Evolutionary conservation across 495 filamentous ascomycete genomes (phyloP), one percentile per base, ranked within the genome.

Genomic region (Penicillium pulvis): DNA sequence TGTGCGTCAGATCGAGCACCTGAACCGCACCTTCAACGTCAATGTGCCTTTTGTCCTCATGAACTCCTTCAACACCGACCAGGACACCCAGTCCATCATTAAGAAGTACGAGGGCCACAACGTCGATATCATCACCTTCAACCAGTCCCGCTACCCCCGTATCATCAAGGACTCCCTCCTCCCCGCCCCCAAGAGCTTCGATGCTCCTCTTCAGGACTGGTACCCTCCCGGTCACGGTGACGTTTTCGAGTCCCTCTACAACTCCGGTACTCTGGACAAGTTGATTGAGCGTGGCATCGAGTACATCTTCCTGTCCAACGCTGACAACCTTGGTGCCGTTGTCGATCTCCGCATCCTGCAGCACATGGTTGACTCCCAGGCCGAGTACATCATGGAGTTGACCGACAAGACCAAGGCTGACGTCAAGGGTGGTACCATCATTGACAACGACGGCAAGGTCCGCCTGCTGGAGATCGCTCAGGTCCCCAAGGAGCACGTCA

Each of bases 81-180:
- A 93, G 67, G 94, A 99, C 73, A 99, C 94, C 58, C 89, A 91
- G 63, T 94, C 90, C 74, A 99, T 99, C 79, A 99, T 99, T 81
- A 98, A 98, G 88, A 99, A 99, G 82, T 99, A 99, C 80, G 93
- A 99, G 80, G 95, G 94, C 62, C 95, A 99, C 85, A 96, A 96
- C 69, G 93, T 99, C 66, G 93, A 98, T 75, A 97, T 99, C 73
- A 83, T 97, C 73, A 99, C 94, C 72, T 99, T 99, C 90, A 99
- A 99, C 84, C 94, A 99, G 82, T 98, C 95, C 54, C 85, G 92
- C 53, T 99, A 97, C 80, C 94, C 94, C 51, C 90, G 94, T 81
- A 88, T 99, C 73, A 87, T 91, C 77, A 97, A 96, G 83, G 94
- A 99, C 81, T 99, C 94, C 20, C 88, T 97, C 51, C 89, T 98